Evolutionary conservation across 306 rosid species (phyloP).

Genomic region (Ormosia emarginata): DNA sequence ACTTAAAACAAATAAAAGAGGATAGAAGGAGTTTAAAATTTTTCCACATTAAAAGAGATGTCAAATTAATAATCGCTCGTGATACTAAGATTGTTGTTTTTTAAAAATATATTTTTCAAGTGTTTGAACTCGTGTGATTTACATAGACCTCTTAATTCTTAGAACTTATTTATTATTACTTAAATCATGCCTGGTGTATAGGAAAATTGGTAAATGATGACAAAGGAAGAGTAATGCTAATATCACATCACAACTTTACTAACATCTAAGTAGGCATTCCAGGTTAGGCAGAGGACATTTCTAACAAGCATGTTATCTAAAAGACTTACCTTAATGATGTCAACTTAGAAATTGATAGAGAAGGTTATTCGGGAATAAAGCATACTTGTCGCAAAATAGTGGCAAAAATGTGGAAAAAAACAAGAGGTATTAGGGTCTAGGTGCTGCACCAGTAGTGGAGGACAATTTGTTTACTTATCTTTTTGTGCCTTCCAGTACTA

Average conservation of each 20-base stretch:
- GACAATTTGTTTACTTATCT: not conserved
- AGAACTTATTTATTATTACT: not conserved
- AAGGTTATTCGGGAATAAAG: slow-evolving; percentile 4
- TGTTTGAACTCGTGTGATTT: no score
- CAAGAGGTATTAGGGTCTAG: not conserved
- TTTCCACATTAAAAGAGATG: no score
- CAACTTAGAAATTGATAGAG: not conserved
- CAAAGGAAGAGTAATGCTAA: not conserved
- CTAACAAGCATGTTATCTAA: not conserved
- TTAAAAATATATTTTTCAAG: no score
- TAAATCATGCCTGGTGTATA: not conserved
- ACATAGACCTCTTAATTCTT: no score
- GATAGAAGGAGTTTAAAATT: no score
- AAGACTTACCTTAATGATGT: slow-evolving; percentile 1
- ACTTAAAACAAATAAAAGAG: no score
- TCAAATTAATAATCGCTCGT: no score
- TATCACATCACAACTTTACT: not conserved
- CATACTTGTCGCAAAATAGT: not conserved
- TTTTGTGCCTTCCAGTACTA: not conserved
- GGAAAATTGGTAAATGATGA: no score
- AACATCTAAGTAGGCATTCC: not conserved
- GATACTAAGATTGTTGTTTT: no score
- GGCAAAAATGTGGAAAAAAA: not conserved
- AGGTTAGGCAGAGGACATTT: not conserved
- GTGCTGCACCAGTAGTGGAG: not conserved